Conservation (phyloP, 148 eudicot species). For the Camellia japonica region DNA sequence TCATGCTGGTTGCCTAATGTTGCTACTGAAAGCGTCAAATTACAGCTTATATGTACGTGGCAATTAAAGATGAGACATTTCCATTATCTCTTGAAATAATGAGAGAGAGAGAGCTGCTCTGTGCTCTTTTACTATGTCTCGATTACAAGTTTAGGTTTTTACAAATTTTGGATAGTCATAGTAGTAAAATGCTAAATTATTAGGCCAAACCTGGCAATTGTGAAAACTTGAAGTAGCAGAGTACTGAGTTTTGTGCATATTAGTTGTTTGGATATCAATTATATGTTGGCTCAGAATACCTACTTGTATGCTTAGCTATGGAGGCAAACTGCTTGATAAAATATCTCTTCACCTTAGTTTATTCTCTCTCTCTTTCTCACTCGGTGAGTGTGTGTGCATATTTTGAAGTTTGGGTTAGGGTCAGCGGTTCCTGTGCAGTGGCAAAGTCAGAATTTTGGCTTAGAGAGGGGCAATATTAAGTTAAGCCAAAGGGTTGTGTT, state of each 20-base stretch:
- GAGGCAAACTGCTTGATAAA: slow-evolving; percentile 4
- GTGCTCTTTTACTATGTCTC: too few relatives aligned
- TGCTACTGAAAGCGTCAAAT: slow-evolving; percentile 7
- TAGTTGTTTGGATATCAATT: neutral
- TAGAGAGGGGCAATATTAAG: too few relatives aligned
- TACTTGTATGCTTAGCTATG: neutral
- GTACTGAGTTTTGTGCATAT: neutral
- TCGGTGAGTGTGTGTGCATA: neutral
- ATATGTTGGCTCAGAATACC: neutral
- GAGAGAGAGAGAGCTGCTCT: neutral
- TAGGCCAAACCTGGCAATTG: slow-evolving; percentile 2
- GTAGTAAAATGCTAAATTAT: neutral
- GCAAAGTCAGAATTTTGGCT: too few relatives aligned
- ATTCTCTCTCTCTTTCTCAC: neutral
- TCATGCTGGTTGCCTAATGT: slow-evolving; percentile 1
- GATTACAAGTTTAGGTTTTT: neutral
- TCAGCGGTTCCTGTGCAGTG: neutral
- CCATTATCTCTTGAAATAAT: slow-evolving; percentile 16
- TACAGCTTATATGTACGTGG: neutral
- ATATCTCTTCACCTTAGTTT: too few relatives aligned
- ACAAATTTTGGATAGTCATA: neutral
- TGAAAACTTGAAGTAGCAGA: neutral
- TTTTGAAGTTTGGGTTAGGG: neutral
- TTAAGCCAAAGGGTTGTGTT: too few relatives aligned
- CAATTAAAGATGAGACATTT: neutral